Percentiles rank a stretch among this genome's conserved stretches.
Conservation (phyloP, 345 rosid genomes). For the Luvunga scandens region DNA sequence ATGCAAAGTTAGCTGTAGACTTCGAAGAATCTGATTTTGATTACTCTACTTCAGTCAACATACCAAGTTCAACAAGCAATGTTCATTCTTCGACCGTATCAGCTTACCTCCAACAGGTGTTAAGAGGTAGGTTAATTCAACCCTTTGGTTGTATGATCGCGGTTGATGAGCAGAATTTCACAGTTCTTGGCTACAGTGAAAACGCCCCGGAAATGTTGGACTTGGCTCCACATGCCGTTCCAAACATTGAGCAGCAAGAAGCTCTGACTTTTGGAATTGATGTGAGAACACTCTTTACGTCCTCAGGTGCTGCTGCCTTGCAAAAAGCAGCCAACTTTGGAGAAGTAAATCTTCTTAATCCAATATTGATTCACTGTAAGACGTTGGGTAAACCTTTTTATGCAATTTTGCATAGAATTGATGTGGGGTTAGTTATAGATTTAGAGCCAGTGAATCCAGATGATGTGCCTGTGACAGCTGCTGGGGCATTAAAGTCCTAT, state of each 20-base stretch:
- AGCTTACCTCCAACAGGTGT: conserved; percentile 73
- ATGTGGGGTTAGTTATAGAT: conserved; percentile 74
- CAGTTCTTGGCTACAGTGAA: conserved; percentile 64
- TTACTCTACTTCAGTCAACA: conserved; percentile 62
- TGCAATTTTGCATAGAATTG: conserved; percentile 73
- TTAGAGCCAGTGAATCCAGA: conserved; percentile 78
- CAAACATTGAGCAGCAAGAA: conserved; percentile 66
- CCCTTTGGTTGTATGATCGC: conserved; percentile 82
- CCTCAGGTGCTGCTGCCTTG: conserved; percentile 60
- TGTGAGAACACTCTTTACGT: conserved; percentile 54
- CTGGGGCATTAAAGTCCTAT: conserved; percentile 81
- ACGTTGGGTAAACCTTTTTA: conserved; percentile 73
- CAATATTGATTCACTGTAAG: conserved; percentile 61
- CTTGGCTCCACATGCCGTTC: conserved; percentile 69
- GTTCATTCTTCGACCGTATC: conserved; percentile 60
- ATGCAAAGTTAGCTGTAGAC: conserved; percentile 62
- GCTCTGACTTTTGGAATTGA: conserved; percentile 61
- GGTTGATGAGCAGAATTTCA: conserved; percentile 58
- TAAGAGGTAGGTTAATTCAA: conserved; percentile 71
- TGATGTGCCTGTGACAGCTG: conserved; percentile 76
- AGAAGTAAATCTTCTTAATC: conserved; percentile 73
- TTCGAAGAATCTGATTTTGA: conserved; percentile 76
- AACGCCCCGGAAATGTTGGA: conserved; percentile 79
- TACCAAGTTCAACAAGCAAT: conserved; percentile 53
- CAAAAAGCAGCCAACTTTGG: conserved; percentile 65